phyloP scores from a whole-genome alignment of 352 stramenopile genomes.

The Sclerospora graminicola region DNA sequence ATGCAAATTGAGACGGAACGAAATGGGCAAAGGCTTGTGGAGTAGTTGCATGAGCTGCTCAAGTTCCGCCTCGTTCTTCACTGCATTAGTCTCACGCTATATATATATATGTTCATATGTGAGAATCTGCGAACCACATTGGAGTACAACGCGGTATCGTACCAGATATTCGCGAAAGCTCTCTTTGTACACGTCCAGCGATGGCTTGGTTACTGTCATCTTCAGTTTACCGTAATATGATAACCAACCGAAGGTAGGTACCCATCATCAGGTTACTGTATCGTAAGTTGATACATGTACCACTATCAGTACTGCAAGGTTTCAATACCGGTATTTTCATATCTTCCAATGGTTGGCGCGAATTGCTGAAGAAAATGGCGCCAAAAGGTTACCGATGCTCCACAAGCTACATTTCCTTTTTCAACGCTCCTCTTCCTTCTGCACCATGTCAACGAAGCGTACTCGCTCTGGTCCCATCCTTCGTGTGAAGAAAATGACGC shows the following conservation, averaged over 20 bases:
- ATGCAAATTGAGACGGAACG: conserved; percentile 76
- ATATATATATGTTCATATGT: too few relatives aligned
- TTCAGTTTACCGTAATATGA: conserved; percentile 5
- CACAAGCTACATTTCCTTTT: conserved; percentile 2
- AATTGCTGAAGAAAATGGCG: not conserved
- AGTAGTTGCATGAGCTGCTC: conserved; percentile 59
- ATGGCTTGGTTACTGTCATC: conserved; percentile 24
- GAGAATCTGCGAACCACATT: not conserved
- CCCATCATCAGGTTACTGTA: too few relatives aligned
- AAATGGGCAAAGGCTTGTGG: conserved; percentile 67
- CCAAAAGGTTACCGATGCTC: conserved; percentile 7
- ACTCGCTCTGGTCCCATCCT: conserved; percentile 29
- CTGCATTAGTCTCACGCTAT: conserved; percentile 50
- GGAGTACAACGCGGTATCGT: not conserved
- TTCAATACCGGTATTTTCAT: too few relatives aligned
- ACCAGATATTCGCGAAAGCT: conserved; percentile 75
- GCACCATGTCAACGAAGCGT: conserved; percentile 19
- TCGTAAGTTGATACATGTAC: too few relatives aligned
- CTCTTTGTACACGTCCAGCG: conserved; percentile 70
- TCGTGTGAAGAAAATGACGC: conserved; percentile 78
- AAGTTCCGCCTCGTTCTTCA: conserved; percentile 39
- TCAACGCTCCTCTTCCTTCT: not conserved
- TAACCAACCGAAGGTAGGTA: conserved; percentile 18
- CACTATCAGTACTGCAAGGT: too few relatives aligned
- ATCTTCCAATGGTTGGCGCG: not conserved